These are phyloP conservation scores for Diaporthe caulivora DNA, from an alignment of 2,329 filamentous ascomycete species.

Conservation along the genomic window DNA sequence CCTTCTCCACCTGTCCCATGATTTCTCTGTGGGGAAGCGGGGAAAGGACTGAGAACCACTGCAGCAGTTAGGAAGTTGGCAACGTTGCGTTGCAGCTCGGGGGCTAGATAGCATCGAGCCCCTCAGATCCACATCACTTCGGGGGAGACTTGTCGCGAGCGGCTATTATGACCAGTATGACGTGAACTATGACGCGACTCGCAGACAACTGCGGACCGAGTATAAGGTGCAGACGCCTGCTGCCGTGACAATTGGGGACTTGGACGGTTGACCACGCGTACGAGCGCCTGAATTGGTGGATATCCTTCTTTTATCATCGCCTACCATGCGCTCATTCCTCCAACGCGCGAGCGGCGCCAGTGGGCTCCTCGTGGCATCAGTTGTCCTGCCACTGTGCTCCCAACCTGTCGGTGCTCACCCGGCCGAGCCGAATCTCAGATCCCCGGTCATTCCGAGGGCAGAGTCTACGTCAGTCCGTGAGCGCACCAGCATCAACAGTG, in stretches of 20 bases:
- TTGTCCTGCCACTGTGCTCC: slow-evolving; percentile 1
- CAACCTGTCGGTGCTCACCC: slow-evolving; percentile 11
- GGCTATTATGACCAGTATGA: not conserved
- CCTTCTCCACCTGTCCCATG: not conserved
- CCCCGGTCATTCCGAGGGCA: not conserved
- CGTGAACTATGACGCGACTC: not conserved
- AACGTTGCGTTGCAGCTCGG: slow-evolving; percentile 16
- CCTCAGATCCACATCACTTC: slow-evolving; percentile 24
- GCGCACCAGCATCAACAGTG: slow-evolving; percentile 25
- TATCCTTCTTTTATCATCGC: not conserved
- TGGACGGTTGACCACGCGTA: not conserved
- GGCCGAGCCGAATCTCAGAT: not conserved
- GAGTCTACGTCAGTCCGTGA: slow-evolving; percentile 23
- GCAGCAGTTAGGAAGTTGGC: not conserved
- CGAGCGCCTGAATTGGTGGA: slow-evolving; percentile 1
- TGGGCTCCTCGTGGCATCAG: slow-evolving; percentile 11
- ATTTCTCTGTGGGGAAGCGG: slow-evolving; percentile 9
- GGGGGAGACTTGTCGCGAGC: slow-evolving; percentile 31
- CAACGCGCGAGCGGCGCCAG: not conserved
- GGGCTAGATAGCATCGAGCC: not conserved
- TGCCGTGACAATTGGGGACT: fast-evolving
- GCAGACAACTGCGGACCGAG: not conserved
- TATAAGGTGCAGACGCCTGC: not conserved
- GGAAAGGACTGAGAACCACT: not conserved
- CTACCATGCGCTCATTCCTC: slow-evolving; percentile 14